Percentiles rank a stretch among this genome's conserved stretches.
These are phyloP conservation scores for Lepidium aucheri DNA, from an alignment of 345 rosid genomes.

Conservation along the genomic window DNA sequence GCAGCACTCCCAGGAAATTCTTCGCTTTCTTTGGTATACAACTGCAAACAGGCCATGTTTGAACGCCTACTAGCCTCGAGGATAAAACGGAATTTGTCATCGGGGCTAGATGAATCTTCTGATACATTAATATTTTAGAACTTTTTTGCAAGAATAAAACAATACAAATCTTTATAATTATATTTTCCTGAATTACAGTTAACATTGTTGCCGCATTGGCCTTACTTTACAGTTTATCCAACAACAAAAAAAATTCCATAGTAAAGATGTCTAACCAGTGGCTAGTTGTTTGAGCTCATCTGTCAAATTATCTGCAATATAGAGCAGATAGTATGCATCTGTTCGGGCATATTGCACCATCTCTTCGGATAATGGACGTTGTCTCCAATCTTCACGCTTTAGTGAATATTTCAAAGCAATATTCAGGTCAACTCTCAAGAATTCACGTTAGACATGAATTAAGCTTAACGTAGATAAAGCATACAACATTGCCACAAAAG, in stretches of 20 bases:
- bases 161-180: background rate
- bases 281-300: constrained; percentile 54
- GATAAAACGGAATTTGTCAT: constrained; percentile 55
- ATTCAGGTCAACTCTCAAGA: background rate
- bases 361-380: constrained; percentile 67
- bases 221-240: background rate
- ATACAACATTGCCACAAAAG: background rate
- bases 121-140: constrained; percentile 44
- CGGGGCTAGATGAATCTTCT: constrained; percentile 62
- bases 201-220: background rate
- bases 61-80: constrained; percentile 89
- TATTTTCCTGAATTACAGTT: background rate
- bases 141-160: constrained; percentile 25
- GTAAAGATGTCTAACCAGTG: constrained; percentile 42
- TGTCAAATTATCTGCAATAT: constrained; percentile 55
- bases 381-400: constrained; percentile 99
- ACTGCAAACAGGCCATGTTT: constrained; percentile 72
- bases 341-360: constrained; percentile 77
- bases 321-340: constrained; percentile 78
- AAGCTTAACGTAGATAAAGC: constrained; percentile 3
- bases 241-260: background rate
- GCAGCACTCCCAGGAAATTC: constrained; percentile 71
- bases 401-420: constrained; percentile 1
- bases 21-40: constrained; percentile 68
- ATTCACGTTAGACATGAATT: background rate